Base-by-base conservation (phyloP, 225 moss, liverwort and hornwort genomes). In the Ulota crispa region DNA sequence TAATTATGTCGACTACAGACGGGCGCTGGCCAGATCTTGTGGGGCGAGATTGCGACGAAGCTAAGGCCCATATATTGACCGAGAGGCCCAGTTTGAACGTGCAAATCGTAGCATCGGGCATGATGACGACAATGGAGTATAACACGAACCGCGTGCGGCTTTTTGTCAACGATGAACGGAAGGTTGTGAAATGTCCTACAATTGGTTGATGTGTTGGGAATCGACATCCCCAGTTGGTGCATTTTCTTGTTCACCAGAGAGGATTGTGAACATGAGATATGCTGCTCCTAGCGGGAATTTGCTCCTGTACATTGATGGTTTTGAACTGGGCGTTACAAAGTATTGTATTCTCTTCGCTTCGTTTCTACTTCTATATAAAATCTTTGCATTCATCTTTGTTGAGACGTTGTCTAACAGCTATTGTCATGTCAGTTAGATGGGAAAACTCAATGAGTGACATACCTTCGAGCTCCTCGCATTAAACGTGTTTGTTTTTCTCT, bases 11-110 rank as follows among this genome's bases (percentile, higher is more conserved):
- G 77, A 65, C 52, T 68, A 70, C 82, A 90, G 90, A 90, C 64
- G 87, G 91, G 53, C 89, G 88, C 32, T 91, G 91, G 91, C 91
- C 91, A 62, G 91, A 91, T 81, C 87, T 91, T 63, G 91, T 91
- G 53, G 91, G 91, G 16, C 86, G 81, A 54, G 87, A 91, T 85
- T 89, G 85, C 31, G 87, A 91, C 72, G 91, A 89, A 73, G 91
- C 87, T 13, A 91, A 87, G 77, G 82, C 64, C 15, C 78, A 77
- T 73, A 91, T 91, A 47, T 34, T 85, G 70, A 78, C 83, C 2
- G 89, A 91, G 69, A 87, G 79, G 53, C 88, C 88, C 16, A 75
- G 77, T 79, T 67, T 91, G 28, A 72, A 39, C 12, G 85, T 91
- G 72, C 87, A 89, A 59, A 81, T 91, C 21, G 69, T 91, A 36